phyloP scores from a whole-genome alignment of 75 land plant species.

The Azolla pinnata region DNA sequence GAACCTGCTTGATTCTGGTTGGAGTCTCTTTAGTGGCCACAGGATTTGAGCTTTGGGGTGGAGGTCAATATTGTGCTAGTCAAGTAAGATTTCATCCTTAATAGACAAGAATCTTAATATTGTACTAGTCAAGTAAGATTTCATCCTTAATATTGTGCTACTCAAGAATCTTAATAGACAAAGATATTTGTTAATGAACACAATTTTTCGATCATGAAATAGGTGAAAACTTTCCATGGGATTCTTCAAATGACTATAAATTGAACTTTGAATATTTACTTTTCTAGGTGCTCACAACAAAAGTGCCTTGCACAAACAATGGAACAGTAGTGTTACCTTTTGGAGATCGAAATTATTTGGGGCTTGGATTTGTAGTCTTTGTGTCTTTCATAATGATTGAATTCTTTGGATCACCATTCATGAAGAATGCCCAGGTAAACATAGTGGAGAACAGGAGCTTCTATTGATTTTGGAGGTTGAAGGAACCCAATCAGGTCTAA shows the following conservation, averaged over 20 bases:
- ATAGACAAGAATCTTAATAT: no score
- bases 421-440: conserved; percentile 30
- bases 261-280: no score
- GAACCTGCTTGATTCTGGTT: conserved; percentile 22
- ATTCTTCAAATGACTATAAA: no score
- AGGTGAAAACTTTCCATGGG: no score
- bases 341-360: conserved; percentile 26
- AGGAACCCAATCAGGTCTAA: no score
- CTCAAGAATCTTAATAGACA: no score
- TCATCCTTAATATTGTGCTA: conserved; percentile 17
- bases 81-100: no score
- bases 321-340: conserved; percentile 31
- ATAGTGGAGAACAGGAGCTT: no score
- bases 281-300: not conserved
- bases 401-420: conserved; percentile 33
- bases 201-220: no score
- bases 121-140: conserved; percentile 29
- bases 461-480: no score
- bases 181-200: no score
- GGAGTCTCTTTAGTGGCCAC: conserved; percentile 24
- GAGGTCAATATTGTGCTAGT: conserved; percentile 20
- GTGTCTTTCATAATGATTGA: conserved; percentile 16
- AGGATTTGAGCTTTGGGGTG: conserved; percentile 32
- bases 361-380: conserved; percentile 32
- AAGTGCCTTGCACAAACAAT: conserved; percentile 17